Conservation (phyloP, 2,329 filamentous ascomycete species). For the Claviceps capensis region DNA sequence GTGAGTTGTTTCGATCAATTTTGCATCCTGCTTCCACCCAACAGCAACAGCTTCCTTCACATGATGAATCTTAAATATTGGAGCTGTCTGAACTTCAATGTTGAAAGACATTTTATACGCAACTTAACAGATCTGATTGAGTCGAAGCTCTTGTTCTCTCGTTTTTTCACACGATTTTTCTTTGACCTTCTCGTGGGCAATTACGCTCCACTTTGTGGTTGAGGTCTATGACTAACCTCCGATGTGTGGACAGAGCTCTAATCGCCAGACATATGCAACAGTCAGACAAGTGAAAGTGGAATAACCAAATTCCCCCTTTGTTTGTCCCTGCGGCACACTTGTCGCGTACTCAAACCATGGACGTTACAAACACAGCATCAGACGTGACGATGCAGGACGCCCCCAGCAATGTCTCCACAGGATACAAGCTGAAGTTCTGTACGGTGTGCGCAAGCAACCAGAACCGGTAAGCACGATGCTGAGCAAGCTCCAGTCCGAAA, state of each 20-base stretch:
- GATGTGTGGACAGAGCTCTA: neutral
- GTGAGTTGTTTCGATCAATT: neutral
- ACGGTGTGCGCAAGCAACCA: conserved; percentile 99
- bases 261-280: neutral
- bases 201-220: neutral
- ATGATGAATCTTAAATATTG: conserved; percentile 45
- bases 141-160: neutral
- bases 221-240: neutral
- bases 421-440: conserved; percentile 88
- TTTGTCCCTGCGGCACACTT: neutral
- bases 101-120: conserved; percentile 48
- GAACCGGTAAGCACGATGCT: conserved; percentile 52
- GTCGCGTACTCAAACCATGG: conserved; percentile 18
- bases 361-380: conserved; percentile 26
- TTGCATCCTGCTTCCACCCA: neutral
- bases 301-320: neutral
- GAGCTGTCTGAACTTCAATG: conserved; percentile 61
- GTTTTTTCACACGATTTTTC: neutral
- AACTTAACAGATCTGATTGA: conserved; percentile 20
- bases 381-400: conserved; percentile 25
- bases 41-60: conserved; percentile 5
- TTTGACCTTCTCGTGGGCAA: neutral
- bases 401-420: conserved; percentile 36
- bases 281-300: neutral
- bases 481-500: neutral